Percentiles rank a stretch among this genome's conserved stretches.
Conservation (phyloP, 805 yeast genomes). For the Clavispora vitiphila region DNA sequence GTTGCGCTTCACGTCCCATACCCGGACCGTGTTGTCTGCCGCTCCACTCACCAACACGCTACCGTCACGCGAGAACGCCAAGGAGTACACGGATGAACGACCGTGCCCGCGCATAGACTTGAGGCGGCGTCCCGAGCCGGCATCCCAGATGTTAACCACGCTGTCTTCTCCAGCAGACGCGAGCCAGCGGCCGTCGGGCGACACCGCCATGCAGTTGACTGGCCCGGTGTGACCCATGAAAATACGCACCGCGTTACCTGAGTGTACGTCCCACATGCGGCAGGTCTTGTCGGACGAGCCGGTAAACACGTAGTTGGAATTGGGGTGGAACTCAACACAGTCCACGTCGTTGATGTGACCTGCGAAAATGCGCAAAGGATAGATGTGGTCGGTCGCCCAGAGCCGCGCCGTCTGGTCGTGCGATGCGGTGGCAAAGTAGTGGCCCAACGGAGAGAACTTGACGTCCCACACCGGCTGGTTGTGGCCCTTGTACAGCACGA, state of each 20-base stretch:
- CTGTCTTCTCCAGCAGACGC: conserved; percentile 95
- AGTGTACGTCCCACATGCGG: conserved; percentile 95
- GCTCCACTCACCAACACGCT: conserved; percentile 86
- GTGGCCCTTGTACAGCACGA: conserved; percentile 95
- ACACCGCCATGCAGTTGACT: conserved; percentile 75
- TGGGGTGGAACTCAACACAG: conserved; percentile 92
- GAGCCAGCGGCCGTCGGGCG: conserved; percentile 96
- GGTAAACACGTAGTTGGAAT: conserved; percentile 88
- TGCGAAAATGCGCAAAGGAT: conserved; percentile 92
- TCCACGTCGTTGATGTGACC: conserved; percentile 97
- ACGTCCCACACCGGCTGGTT: conserved; percentile 98
- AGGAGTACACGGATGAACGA: conserved; percentile 74
- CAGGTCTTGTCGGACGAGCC: conserved; percentile 95
- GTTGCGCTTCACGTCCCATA: conserved; percentile 90
- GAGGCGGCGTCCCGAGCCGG: conserved; percentile 81
- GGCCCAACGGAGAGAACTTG: conserved; percentile 89
- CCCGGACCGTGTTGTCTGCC: conserved; percentile 87
- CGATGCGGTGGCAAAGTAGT: conserved; percentile 96
- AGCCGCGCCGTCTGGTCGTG: conserved; percentile 96
- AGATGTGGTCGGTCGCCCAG: conserved; percentile 98
- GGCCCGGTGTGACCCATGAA: conserved; percentile 94
- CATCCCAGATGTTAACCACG: conserved; percentile 86
- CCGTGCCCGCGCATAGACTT: conserved; percentile 97
- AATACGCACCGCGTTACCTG: conserved; percentile 85
- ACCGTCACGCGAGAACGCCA: conserved; percentile 83